Conservation (phyloP, 164 flowering plant genomes). For the Vitis labrusca region DNA sequence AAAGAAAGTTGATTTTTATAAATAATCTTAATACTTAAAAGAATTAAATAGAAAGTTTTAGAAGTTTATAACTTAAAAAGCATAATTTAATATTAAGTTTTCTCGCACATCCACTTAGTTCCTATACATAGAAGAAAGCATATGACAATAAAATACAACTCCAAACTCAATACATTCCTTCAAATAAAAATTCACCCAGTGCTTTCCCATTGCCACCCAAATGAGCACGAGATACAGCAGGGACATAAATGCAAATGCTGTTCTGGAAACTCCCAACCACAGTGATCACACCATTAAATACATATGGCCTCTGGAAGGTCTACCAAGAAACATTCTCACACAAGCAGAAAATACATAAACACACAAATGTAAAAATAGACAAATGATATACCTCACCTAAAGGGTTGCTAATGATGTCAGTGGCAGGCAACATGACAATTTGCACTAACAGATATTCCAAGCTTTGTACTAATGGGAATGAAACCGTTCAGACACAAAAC, state of each 20-base stretch:
- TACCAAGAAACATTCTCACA: neutral
- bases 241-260: neutral
- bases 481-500: neutral
- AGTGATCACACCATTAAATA: neutral
- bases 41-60: too few species aligned
- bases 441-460: neutral
- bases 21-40: too few species aligned
- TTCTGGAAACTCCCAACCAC: neutral
- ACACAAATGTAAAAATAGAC: neutral
- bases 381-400: neutral
- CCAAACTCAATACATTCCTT: too few species aligned
- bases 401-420: neutral
- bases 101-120: too few species aligned
- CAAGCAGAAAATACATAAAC: neutral
- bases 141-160: too few species aligned
- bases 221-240: neutral
- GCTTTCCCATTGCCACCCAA: neutral
- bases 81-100: too few species aligned
- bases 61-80: too few species aligned
- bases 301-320: neutral
- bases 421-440: neutral
- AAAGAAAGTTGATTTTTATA: too few species aligned
- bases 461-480: neutral
- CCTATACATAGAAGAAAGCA: too few species aligned
- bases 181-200: neutral